phyloP scores from a whole-genome alignment of 768 basidiomycete species.

The Russula brevipes region DNA sequence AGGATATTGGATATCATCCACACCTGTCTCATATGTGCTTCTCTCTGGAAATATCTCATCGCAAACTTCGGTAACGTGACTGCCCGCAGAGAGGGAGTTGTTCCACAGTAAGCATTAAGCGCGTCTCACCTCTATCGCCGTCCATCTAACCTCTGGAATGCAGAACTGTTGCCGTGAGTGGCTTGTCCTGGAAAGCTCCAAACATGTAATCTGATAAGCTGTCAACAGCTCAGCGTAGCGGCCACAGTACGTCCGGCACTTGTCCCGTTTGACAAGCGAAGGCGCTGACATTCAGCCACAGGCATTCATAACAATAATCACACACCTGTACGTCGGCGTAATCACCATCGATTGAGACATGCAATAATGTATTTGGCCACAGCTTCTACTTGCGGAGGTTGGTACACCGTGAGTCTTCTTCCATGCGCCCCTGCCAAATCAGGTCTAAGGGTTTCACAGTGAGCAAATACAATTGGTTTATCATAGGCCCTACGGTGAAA shows the following conservation, averaged over 20 bases:
- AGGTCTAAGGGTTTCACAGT: constrained; percentile 10
- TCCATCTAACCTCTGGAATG: not conserved
- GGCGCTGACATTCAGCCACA: not conserved
- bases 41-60: constrained; percentile 23
- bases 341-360: not conserved
- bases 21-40: constrained; percentile 17
- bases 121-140: not conserved
- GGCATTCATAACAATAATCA: constrained; percentile 16
- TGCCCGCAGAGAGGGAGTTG: not conserved
- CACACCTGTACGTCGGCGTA: constrained; percentile 20
- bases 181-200: not conserved
- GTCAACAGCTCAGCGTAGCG: constrained; percentile 21
- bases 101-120: constrained; percentile 15
- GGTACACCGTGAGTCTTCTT: constrained; percentile 10
- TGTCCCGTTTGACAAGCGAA: not conserved
- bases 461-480: constrained; percentile 24
- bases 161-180: constrained; percentile 21
- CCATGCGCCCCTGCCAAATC: not conserved
- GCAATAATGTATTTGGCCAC: not conserved
- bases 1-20: constrained; percentile 22
- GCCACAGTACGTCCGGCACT: constrained; percentile 19
- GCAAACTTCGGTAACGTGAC: constrained; percentile 21
- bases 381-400: constrained; percentile 23
- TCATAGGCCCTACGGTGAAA: constrained; percentile 18
- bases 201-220: not conserved